phyloP scores from a whole-genome alignment of 176 grass and related monocot genomes.

The Dactylis glomerata region DNA sequence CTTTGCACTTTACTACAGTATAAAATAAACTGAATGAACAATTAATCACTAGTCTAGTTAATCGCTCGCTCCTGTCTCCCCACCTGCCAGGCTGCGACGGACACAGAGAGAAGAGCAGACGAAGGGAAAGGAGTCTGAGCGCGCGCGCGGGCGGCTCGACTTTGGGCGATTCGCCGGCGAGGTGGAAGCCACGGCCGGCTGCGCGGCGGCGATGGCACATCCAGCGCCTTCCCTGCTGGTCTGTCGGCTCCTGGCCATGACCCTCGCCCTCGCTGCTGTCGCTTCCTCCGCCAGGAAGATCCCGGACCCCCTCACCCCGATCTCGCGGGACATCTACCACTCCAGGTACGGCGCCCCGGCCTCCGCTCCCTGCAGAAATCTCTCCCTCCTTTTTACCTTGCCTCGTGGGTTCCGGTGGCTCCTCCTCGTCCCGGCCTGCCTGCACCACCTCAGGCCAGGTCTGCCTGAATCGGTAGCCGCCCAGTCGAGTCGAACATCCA shows the following conservation, averaged over 20 bases:
- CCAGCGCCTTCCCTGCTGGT: neutral
- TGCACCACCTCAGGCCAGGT: neutral
- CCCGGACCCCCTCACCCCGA: slow-evolving; percentile 37
- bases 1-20: neutral
- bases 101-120: neutral
- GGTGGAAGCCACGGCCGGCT: neutral
- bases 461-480: neutral
- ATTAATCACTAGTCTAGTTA: neutral
- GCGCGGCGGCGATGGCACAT: neutral
- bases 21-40: neutral
- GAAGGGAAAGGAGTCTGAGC: neutral
- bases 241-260: neutral
- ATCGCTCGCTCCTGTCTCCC: neutral
- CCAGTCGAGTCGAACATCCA: too few relatives aligned
- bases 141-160: slow-evolving; percentile 8
- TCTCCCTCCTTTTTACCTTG: neutral
- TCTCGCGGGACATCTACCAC: slow-evolving; percentile 74
- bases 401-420: neutral
- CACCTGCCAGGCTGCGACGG: neutral
- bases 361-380: neutral
- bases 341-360: slow-evolving; percentile 58
- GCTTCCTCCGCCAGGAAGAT: slow-evolving; percentile 26
- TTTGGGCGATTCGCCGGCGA: slow-evolving; percentile 1
- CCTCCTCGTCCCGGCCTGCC: neutral
- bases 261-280: neutral